These are phyloP conservation scores for Graphilbum sp. DNA, from an alignment of 2,329 filamentous ascomycete genomes.

Conservation along the genomic window DNA sequence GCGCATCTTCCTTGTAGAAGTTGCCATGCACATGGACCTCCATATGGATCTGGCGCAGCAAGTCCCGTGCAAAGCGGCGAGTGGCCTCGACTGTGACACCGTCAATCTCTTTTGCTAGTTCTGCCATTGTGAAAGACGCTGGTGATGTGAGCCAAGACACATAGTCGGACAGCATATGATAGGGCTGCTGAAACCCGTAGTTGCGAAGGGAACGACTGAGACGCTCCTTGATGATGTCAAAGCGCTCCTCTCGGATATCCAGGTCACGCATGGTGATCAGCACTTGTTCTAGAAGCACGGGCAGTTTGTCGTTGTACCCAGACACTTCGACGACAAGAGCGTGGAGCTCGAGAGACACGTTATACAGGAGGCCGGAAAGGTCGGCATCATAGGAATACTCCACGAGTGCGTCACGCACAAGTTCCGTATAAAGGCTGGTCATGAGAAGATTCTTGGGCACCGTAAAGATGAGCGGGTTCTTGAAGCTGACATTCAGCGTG, in stretches of 20 bases:
- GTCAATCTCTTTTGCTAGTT: slow-evolving; percentile 62
- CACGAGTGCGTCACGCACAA: slow-evolving; percentile 75
- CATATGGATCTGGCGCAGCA: slow-evolving; percentile 71
- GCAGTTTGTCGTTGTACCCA: slow-evolving; percentile 93
- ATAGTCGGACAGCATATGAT: slow-evolving; percentile 73
- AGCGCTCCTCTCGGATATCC: slow-evolving; percentile 71
- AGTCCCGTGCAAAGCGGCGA: slow-evolving; percentile 59
- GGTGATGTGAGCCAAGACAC: slow-evolving; percentile 67
- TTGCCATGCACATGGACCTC: slow-evolving; percentile 87
- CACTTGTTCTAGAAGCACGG: slow-evolving; percentile 80
- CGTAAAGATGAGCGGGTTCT: slow-evolving; percentile 62
- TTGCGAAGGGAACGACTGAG: slow-evolving; percentile 65
- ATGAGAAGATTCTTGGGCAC: slow-evolving; percentile 68
- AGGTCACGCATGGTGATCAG: slow-evolving; percentile 70
- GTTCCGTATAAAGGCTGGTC: slow-evolving; percentile 62
- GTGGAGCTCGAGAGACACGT: slow-evolving; percentile 52
- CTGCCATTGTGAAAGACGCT: slow-evolving; percentile 61
- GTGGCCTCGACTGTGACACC: slow-evolving; percentile 60
- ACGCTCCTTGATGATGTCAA: slow-evolving; percentile 81
- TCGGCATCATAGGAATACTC: slow-evolving; percentile 96
- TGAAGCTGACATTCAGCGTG: slow-evolving; percentile 65
- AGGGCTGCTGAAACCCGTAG: slow-evolving; percentile 76
- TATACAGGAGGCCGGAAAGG: slow-evolving; percentile 75
- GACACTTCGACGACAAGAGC: slow-evolving; percentile 66
- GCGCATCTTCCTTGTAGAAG: slow-evolving; percentile 80